Conservation (phyloP, 2,329 filamentous ascomycete species). For the Mycosphaerella arachidis region DNA sequence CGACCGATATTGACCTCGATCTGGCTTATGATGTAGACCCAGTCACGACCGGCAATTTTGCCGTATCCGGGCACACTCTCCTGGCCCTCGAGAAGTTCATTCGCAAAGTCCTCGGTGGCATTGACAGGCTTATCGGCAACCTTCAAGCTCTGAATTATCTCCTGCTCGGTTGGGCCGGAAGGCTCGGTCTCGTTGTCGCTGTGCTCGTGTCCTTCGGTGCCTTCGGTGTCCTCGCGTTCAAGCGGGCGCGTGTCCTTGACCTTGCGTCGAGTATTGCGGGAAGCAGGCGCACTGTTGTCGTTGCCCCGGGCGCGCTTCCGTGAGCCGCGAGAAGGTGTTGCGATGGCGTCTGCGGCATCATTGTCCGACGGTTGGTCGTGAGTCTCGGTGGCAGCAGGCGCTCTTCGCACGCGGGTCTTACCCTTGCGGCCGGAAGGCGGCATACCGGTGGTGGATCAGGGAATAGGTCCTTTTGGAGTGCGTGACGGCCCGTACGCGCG, state of each 20-base stretch:
- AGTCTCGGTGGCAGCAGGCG: slow-evolving; percentile 24
- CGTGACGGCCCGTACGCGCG: too few relatives aligned
- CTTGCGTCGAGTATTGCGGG: slow-evolving; percentile 32
- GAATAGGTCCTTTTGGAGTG: not conserved
- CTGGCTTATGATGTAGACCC: slow-evolving; percentile 78
- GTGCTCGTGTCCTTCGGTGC: slow-evolving; percentile 36
- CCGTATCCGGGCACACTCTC: slow-evolving; percentile 61
- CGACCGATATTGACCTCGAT: slow-evolving; percentile 73
- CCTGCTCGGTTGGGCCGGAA: slow-evolving; percentile 39
- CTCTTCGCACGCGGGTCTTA: slow-evolving; percentile 31
- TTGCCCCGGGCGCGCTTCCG: slow-evolving; percentile 40
- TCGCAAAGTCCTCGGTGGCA: slow-evolving; percentile 53
- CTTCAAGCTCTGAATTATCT: slow-evolving; percentile 40
- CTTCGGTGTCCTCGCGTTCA: slow-evolving; percentile 36
- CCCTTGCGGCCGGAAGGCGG: slow-evolving; percentile 32
- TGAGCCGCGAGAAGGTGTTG: slow-evolving; percentile 46
- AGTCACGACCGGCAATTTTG: slow-evolving; percentile 75
- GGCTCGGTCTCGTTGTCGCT: slow-evolving; percentile 37
- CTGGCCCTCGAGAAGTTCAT: slow-evolving; percentile 45
- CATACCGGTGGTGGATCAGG: slow-evolving; percentile 18
- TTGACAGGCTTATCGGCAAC: slow-evolving; percentile 50
- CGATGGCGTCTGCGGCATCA: slow-evolving; percentile 44
- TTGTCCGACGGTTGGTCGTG: slow-evolving; percentile 35
- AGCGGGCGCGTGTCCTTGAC: slow-evolving; percentile 30
- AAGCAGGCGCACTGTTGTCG: slow-evolving; percentile 22